phyloP scores from a whole-genome alignment of 148 eudicot species.

The Arctostaphylos glauca region DNA sequence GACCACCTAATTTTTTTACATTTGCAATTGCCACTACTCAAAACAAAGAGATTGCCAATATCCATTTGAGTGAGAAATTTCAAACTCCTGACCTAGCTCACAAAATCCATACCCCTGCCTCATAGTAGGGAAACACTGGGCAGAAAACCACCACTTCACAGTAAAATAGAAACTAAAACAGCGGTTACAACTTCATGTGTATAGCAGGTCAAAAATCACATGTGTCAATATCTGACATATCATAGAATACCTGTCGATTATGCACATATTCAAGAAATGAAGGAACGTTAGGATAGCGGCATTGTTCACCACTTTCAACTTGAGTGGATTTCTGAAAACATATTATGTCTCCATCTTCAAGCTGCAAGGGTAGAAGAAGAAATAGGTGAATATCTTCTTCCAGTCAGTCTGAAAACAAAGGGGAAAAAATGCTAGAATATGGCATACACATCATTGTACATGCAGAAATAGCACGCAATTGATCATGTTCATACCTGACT shows the following conservation, averaged over 20 bases:
- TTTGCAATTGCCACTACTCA: neutral
- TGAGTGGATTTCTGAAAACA: constrained; percentile 72
- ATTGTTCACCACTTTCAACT: constrained; percentile 46
- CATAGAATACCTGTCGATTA: constrained; percentile 72
- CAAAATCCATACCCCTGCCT: neutral
- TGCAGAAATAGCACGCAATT: neutral
- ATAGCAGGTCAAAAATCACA: neutral
- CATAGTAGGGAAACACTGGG: neutral
- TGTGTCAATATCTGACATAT: neutral
- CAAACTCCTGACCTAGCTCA: neutral
- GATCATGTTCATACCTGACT: constrained; percentile 58
- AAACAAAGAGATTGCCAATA: neutral
- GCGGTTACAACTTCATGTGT: neutral
- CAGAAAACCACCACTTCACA: neutral
- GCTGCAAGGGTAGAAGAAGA: constrained; percentile 31
- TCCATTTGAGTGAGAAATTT: neutral
- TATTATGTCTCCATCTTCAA: constrained; percentile 98
- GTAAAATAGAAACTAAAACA: neutral
- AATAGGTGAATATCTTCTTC: neutral
- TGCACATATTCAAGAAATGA: constrained; percentile 90
- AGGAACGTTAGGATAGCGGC: constrained; percentile 70
- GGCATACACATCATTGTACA: neutral
- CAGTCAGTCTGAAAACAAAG: neutral
- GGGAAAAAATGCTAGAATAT: neutral
- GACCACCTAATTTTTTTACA: neutral